These are phyloP conservation scores for Cyclotella kingstonii DNA, from an alignment of 108 stramenopile species.

Conservation along the genomic window DNA sequence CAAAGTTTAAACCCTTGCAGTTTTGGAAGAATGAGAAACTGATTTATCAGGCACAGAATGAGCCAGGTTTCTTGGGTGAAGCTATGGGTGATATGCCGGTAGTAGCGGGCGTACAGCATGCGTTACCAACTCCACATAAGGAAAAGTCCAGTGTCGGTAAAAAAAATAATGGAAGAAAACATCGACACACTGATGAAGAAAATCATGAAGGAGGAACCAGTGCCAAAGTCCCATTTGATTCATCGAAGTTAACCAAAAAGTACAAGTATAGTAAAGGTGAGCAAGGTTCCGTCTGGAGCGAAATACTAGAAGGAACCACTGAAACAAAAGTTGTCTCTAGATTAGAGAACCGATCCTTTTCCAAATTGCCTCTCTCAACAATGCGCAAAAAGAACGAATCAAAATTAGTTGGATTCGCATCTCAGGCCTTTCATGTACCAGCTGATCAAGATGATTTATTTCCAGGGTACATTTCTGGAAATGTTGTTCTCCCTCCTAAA, in stretches of 20 bases:
- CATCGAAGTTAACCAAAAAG: slow-evolving; percentile 54
- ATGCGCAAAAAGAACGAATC: slow-evolving; percentile 59
- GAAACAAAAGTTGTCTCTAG: slow-evolving; percentile 69
- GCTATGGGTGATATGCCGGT: slow-evolving; percentile 83
- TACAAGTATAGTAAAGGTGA: slow-evolving; percentile 61
- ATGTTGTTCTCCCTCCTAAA: slow-evolving; percentile 76
- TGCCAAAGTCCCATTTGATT: slow-evolving; percentile 51
- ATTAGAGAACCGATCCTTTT: slow-evolving; percentile 50
- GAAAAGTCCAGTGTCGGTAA: slow-evolving; percentile 40
- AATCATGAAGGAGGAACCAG: slow-evolving; percentile 6
- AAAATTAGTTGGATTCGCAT: slow-evolving; percentile 71
- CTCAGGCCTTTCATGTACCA: slow-evolving; percentile 81
- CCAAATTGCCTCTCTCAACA: slow-evolving; percentile 56
- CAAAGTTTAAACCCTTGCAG: slow-evolving; percentile 57
- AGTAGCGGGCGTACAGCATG: slow-evolving; percentile 53
- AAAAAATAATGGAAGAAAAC: slow-evolving; percentile 25
- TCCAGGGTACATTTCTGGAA: slow-evolving; percentile 87
- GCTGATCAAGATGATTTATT: slow-evolving; percentile 58
- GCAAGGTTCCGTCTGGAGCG: slow-evolving; percentile 69
- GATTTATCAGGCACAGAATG: slow-evolving; percentile 65
- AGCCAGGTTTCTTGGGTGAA: slow-evolving; percentile 52
- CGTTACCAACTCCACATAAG: slow-evolving; percentile 78
- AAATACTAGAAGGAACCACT: slow-evolving; percentile 42
- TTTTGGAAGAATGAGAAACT: slow-evolving; percentile 90
- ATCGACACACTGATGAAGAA: slow-evolving; percentile 5